These are phyloP conservation scores for Penicillium flavigenum DNA, from an alignment of 495 filamentous ascomycete species.

Conservation along the genomic window DNA sequence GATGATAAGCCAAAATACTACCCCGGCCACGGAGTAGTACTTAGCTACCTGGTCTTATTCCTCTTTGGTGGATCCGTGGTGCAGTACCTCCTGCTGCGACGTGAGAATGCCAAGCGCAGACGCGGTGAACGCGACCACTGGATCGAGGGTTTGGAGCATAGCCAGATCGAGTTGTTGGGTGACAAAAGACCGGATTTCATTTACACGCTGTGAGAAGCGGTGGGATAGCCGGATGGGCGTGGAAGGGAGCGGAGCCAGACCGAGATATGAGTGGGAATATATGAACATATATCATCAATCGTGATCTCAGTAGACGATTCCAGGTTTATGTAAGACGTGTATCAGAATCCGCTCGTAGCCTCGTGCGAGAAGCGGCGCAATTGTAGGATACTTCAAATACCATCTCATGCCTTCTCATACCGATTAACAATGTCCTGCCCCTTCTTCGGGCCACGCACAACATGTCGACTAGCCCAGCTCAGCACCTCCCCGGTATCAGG, in stretches of 20 bases:
- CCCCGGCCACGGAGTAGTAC: slow-evolving; percentile 57
- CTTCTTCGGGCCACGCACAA: slow-evolving; percentile 49
- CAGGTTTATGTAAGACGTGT: background rate
- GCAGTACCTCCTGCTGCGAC: slow-evolving; percentile 61
- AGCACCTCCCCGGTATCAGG: slow-evolving; percentile 39
- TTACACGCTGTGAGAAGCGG: slow-evolving; percentile 59
- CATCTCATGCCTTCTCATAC: slow-evolving; percentile 30
- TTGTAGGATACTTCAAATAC: background rate
- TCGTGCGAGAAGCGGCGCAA: background rate
- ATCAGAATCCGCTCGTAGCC: background rate
- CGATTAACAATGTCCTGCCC: slow-evolving; percentile 49
- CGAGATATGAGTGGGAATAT: slow-evolving; percentile 3
- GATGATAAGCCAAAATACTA: slow-evolving; percentile 55
- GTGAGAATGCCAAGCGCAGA: slow-evolving; percentile 39
- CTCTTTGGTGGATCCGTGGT: slow-evolving; percentile 60
- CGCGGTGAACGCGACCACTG: slow-evolving; percentile 68
- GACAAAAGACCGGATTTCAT: slow-evolving; percentile 77
- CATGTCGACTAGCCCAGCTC: slow-evolving; percentile 50
- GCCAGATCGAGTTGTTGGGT: slow-evolving; percentile 48
- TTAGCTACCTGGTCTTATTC: slow-evolving; percentile 61
- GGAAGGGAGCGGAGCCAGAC: background rate
- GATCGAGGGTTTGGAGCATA: slow-evolving; percentile 44
- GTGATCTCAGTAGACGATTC: background rate
- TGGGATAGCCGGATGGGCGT: background rate
- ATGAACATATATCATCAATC: background rate